Evolutionary conservation across 345 rosid genomes (phyloP).

Genomic region (Boechera divaricarpa): DNA sequence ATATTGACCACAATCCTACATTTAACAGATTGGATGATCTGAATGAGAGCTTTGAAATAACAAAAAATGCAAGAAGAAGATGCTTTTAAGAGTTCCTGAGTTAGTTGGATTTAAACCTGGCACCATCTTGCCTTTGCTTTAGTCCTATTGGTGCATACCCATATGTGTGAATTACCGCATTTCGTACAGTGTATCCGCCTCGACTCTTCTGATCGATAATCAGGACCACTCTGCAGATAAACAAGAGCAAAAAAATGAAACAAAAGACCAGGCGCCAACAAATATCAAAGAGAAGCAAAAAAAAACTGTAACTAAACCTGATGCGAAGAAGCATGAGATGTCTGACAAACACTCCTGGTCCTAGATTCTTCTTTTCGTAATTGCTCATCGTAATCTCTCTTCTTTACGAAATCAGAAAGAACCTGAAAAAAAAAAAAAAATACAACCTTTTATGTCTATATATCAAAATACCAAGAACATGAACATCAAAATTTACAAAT

Average conservation of each 20-base stretch:
- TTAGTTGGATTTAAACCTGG: slow-evolving; percentile 59
- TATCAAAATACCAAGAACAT: not conserved
- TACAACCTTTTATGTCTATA: not conserved
- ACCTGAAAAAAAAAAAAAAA: slow-evolving; percentile 52
- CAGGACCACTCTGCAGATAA: slow-evolving; percentile 58
- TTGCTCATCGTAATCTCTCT: slow-evolving; percentile 93
- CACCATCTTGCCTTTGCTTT: slow-evolving; percentile 98
- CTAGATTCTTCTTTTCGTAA: slow-evolving; percentile 79
- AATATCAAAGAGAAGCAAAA: slow-evolving; percentile 11
- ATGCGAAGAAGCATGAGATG: slow-evolving; percentile 52
- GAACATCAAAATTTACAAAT: slow-evolving; percentile 9
- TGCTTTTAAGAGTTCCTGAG: slow-evolving; percentile 5
- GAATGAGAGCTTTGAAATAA: not conserved
- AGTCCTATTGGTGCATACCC: slow-evolving; percentile 91
- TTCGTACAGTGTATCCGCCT: slow-evolving; percentile 96
- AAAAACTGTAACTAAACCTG: slow-evolving; percentile 57
- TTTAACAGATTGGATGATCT: slow-evolving; percentile 25
- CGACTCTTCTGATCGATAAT: slow-evolving; percentile 84
- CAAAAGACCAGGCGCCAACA: slow-evolving; percentile 13
- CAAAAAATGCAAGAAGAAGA: slow-evolving; percentile 4
- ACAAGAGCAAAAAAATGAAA: not conserved
- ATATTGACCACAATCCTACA: slow-evolving; percentile 92
- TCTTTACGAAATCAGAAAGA: slow-evolving; percentile 85
- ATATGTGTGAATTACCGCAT: slow-evolving; percentile 88
- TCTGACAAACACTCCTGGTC: slow-evolving; percentile 72